Percentiles rank a stretch among this genome's conserved stretches.
These are phyloP conservation scores for Aurinia saxatilis DNA, from an alignment of 345 rosid genomes.

Conservation along the genomic window DNA sequence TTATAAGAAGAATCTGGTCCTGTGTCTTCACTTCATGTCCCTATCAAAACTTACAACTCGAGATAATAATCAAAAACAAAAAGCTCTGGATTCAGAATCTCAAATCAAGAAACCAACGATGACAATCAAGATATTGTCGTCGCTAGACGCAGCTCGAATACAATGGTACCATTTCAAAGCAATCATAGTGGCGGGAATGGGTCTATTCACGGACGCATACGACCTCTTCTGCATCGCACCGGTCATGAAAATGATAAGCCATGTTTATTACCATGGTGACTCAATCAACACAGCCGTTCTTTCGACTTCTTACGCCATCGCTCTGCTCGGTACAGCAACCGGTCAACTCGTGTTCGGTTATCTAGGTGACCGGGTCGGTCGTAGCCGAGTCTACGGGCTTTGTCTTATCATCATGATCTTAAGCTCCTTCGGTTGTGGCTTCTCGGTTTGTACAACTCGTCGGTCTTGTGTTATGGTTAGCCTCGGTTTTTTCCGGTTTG, in stretches of 20 bases:
- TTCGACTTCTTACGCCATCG: constrained; percentile 34
- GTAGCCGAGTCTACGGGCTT: constrained; percentile 60
- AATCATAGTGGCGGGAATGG: constrained; percentile 43
- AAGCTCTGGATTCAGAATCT: constrained; percentile 26
- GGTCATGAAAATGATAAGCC: constrained; percentile 40
- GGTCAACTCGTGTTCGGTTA: constrained; percentile 63
- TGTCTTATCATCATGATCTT: constrained; percentile 49
- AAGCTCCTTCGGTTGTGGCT: constrained; percentile 62
- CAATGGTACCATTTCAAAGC: constrained; percentile 48
- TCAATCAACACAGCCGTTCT: constrained; percentile 23
- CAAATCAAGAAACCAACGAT: constrained; percentile 23
- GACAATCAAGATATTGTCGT: constrained; percentile 16
- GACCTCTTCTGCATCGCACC: constrained; percentile 46
- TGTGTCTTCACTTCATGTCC: constrained; percentile 4
- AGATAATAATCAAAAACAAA: background rate
- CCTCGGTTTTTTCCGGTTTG: constrained; percentile 60
- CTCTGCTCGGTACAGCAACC: constrained; percentile 51
- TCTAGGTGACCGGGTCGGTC: constrained; percentile 55
- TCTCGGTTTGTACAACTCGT: constrained; percentile 50
- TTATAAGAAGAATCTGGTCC: background rate
- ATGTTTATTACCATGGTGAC: constrained; percentile 25
- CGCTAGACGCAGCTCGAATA: constrained; percentile 37
- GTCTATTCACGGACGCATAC: constrained; percentile 46
- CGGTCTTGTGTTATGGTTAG: constrained; percentile 46
- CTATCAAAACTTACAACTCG: background rate